Percentiles rank a stretch among this genome's conserved stretches.
These are phyloP conservation scores for Xylaria intraflava DNA, from an alignment of 495 filamentous ascomycete genomes.

Conservation along the genomic window DNA sequence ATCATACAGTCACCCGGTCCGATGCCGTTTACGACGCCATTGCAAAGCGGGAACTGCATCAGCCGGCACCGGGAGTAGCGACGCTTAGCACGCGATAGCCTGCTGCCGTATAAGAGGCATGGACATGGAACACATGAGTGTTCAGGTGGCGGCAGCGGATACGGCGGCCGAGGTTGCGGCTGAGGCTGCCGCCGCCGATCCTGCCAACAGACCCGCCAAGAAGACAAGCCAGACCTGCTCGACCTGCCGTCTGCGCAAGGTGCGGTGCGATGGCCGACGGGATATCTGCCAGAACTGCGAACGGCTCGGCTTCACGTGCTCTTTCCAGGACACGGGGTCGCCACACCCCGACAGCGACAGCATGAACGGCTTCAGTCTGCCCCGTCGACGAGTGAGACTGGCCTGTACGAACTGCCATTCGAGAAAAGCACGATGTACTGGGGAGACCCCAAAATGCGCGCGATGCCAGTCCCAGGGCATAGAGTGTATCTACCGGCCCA, in stretches of 20 bases:
- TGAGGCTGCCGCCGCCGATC: slow-evolving; percentile 26
- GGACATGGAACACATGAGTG: slow-evolving; percentile 33
- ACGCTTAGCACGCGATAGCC: slow-evolving; percentile 7
- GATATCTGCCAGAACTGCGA: slow-evolving; percentile 43
- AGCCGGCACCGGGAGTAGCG: slow-evolving; percentile 8
- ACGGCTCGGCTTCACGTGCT: slow-evolving; percentile 42
- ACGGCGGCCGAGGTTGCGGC: slow-evolving; percentile 30
- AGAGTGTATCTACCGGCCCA: slow-evolving; percentile 44
- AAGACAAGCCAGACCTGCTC: slow-evolving; percentile 38
- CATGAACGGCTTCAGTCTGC: slow-evolving; percentile 31
- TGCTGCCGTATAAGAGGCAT: slow-evolving; percentile 16
- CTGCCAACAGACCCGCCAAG: slow-evolving; percentile 26
- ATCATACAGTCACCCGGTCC: background rate
- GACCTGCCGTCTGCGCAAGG: slow-evolving; percentile 44
- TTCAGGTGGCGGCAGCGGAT: slow-evolving; percentile 27
- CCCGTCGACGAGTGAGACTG: slow-evolving; percentile 41
- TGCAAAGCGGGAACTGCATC: slow-evolving; percentile 10
- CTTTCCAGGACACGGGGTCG: slow-evolving; percentile 37
- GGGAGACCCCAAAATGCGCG: slow-evolving; percentile 41
- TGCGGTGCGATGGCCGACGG: slow-evolving; percentile 43
- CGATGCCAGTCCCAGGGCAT: slow-evolving; percentile 41
- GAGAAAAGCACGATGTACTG: slow-evolving; percentile 44
- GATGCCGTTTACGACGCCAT: slow-evolving; percentile 13
- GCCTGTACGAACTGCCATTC: slow-evolving; percentile 44
- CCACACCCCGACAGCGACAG: slow-evolving; percentile 25